Base-by-base conservation (phyloP, 164 flowering plant species). In the grape (Vitis vinifera) region DNA sequence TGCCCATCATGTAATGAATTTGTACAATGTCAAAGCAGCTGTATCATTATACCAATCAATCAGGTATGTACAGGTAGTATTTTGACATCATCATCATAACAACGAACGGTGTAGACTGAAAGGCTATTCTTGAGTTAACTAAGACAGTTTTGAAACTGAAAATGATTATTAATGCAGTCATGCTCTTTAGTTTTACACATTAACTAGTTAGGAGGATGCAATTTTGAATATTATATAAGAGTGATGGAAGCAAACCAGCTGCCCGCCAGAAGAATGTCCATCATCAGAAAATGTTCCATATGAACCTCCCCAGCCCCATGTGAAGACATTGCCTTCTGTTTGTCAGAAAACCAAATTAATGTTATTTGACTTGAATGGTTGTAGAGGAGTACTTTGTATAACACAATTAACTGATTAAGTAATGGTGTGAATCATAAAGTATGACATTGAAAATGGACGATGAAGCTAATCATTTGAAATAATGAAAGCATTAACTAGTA, bases 291-390 rank as follows among this genome's bases (percentile, higher is more conserved):
- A 96, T 60, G 99, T 90, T 68, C 99, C 99, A 76, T 91, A 80
- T 31, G 97, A 87, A 75, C 99, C 99, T 75, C 99, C 97, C 99
- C 99, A 96, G 13, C 99, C 99, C 99, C 99, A 96, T 51, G 98
- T 91, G 80, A 85, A 93, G 74, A 93, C 67, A 30, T 81, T 82
- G 44, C 94, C 94, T 64, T 76, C 99, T 95, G 83, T 14, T 73
- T 10, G 13, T 8, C 57, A 68, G 65, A 11, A 65, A 61, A 10
- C 44, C 44, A 12, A 67, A 49, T 4, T 47, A 30, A 50, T 15
- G 47, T 48, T 13, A 7, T 16, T 48, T 10, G 2, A 49, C 30
- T 44, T 51, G 8, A 17, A 52, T 6, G 44, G 44, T 37, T 6
- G 7, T 37, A 66, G 10, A 5, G n/a, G 10, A 44, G 8, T 14